Evolutionary conservation across 495 filamentous ascomycete genomes (phyloP), one percentile per base, ranked within the genome.

Genomic region (Aspergillus baeticus): DNA sequence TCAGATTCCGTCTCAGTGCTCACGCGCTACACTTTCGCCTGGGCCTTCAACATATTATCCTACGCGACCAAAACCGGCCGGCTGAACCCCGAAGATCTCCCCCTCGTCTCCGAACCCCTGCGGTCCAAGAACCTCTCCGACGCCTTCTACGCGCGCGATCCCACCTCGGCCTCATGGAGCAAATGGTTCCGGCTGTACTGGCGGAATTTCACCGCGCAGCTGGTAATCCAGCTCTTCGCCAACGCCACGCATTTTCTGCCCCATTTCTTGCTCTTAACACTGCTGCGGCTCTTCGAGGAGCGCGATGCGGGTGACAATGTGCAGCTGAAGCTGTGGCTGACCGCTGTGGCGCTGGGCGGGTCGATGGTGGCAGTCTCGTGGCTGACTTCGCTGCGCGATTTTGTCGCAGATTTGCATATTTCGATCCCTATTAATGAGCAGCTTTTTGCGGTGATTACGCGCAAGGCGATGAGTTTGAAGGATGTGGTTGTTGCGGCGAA

Each of bases 1-100:
- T 72, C 82, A 68, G 78, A 74, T 45, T 83, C 85, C 1, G 74
- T 65, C 20, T 84, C 84, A 1, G 81, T 85, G 2, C 66, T 84
- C 46, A 73, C 67, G 31, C 77, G 80, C 33, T 85, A 80, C 63
- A 87, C 73, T 26, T 89, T 81, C 61, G 55, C 61, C 15, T 90
- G 87, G 87, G 74, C 79, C 14, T 57, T 51, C 1, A 55, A 58
- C 5, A 47, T 87, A 0, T 76, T 89, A 29, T 53, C 64, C 0
- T 58, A 79, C 31, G 82, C 84, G 1, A 64, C 69, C n/a, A 72
- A 73, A 44, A 83, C 82, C 51, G 78, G 80, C 35, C 66, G 73
- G 26, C 71, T 91, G 2, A 79, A 87, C 31, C 51, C 84, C 22
- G 66, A 70, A 3, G 84, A 88, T 52, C 64, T 90, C 8, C 75